phyloP scores from a whole-genome alignment of 352 stramenopile species.

The Saprolegnia diclina region DNA sequence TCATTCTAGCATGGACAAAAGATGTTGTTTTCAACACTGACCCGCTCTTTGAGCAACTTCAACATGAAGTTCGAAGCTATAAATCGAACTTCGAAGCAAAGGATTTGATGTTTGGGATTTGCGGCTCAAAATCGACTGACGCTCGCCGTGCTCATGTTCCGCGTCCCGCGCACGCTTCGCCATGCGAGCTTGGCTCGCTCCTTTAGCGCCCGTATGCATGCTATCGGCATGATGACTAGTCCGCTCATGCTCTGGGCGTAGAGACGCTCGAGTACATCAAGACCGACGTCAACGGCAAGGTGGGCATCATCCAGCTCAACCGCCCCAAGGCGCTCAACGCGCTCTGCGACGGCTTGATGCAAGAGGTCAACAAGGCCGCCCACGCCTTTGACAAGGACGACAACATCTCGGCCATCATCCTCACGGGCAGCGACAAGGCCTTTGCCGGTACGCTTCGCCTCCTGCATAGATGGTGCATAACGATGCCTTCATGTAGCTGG shows the following conservation, averaged over 20 bases:
- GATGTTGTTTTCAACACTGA: no score
- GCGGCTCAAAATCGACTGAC: background rate
- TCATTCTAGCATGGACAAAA: no score
- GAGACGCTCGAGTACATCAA: conserved; percentile 83
- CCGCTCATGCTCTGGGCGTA: conserved; percentile 23
- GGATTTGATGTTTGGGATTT: background rate
- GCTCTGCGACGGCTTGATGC: conserved; percentile 91
- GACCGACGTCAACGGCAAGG: conserved; percentile 81
- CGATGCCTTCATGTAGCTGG: conserved; percentile 50
- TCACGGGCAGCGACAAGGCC: conserved; percentile 94
- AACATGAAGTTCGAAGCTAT: background rate
- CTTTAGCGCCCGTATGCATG: conserved; percentile 6
- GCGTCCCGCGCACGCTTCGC: background rate
- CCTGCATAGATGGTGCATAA: background rate
- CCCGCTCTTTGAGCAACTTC: background rate
- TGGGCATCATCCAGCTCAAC: conserved; percentile 94
- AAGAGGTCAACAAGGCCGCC: conserved; percentile 93
- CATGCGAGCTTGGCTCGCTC: background rate
- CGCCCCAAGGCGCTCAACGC: conserved; percentile 97
- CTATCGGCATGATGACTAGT: background rate
- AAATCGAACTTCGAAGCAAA: background rate
- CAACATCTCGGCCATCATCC: conserved; percentile 91
- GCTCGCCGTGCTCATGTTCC: background rate
- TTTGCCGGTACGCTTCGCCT: conserved; percentile 71
- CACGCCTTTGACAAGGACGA: conserved; percentile 89